Percentiles rank a stretch among this genome's conserved stretches.
Evolutionary conservation across 306 rosid genomes (phyloP).

Genomic region (Quercus aquifolioides): DNA sequence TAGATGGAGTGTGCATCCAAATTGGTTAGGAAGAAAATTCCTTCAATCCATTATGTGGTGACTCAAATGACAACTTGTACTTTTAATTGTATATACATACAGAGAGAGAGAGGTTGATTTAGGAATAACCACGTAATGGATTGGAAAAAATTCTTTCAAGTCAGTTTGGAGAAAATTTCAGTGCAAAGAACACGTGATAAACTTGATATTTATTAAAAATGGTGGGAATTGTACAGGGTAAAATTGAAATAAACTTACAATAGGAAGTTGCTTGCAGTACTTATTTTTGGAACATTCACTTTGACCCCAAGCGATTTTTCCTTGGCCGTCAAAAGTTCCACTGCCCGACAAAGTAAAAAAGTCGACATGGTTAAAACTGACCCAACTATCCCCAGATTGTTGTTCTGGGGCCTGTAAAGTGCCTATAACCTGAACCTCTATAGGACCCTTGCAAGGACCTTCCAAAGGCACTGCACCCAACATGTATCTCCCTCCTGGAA

Average conservation of each 20-base stretch:
- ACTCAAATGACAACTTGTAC: no score
- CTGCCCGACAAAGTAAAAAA: slow-evolving; percentile 32
- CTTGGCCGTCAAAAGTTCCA: slow-evolving; percentile 53
- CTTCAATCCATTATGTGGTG: no score
- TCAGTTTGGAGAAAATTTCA: no score
- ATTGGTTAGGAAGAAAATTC: no score
- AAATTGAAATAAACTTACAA: slow-evolving; percentile 22
- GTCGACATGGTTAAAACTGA: slow-evolving; percentile 22
- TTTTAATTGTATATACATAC: no score
- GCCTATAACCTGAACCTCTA: slow-evolving; percentile 25
- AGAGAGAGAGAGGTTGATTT: no score
- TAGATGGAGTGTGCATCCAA: no score
- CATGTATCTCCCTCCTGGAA: slow-evolving; percentile 17
- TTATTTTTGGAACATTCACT: slow-evolving; percentile 21
- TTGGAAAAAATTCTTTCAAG: no score
- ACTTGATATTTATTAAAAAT: no score
- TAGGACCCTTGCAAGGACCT: slow-evolving; percentile 46
- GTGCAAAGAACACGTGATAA: no score
- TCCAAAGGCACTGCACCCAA: neutral
- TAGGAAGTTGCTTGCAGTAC: slow-evolving; percentile 15
- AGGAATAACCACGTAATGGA: no score
- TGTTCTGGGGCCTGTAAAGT: slow-evolving; percentile 31
- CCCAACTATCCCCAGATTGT: slow-evolving; percentile 21
- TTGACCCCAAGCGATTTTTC: slow-evolving; percentile 30
- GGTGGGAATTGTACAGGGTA: neutral